Base-by-base conservation (phyloP, 2,329 filamentous ascomycete genomes). In the Epichloe typhina region DNA sequence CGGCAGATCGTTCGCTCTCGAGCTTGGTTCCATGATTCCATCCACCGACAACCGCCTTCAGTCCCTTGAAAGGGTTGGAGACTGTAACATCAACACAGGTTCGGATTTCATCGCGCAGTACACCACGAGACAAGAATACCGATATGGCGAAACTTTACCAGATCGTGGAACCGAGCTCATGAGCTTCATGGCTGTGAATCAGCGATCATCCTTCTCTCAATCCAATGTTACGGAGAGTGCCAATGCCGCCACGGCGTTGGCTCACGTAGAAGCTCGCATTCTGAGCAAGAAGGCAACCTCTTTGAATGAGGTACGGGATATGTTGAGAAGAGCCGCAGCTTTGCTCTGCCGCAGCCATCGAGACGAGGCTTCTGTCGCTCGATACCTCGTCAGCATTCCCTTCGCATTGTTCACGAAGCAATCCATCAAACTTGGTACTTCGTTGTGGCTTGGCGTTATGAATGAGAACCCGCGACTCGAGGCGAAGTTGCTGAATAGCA, bases 81-180 rank as follows among this genome's bases (percentile, higher is more conserved):
- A 84, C 46, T 80, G 80, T 50, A 80, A 80, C 55, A 84, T 96
- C 64, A 95, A 97, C 64, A 89, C 90, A 11, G 89, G 88, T 0
- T 97, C 93, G 2, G 91, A 97, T 64, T 95, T 98, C 60, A 82
- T 98, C 62, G 89, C 93, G 2, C 91, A 98, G 62, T 98, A 98
- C 64, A 97, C 91, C 3, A 94, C 89, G 26, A 85, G 93, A 38
- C 94, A 98, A 64, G 90, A 95, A 62, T 98, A 98, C 66, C 83
- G 90, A 51, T 91, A 91, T 62, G 82, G 88, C 11, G 88, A 95
- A 63, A 78, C 81, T 2, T 70, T 86, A 38, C 80, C 83, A 1
- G 82, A 85, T 52, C 79, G 83, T 54, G 81, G 83, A 53, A 73
- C 76, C 53, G 81, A 85, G 61, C 78, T 84, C 70, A 69, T 84